Base-by-base conservation (phyloP, 306 rosid genomes). In the Geum urbanum region DNA sequence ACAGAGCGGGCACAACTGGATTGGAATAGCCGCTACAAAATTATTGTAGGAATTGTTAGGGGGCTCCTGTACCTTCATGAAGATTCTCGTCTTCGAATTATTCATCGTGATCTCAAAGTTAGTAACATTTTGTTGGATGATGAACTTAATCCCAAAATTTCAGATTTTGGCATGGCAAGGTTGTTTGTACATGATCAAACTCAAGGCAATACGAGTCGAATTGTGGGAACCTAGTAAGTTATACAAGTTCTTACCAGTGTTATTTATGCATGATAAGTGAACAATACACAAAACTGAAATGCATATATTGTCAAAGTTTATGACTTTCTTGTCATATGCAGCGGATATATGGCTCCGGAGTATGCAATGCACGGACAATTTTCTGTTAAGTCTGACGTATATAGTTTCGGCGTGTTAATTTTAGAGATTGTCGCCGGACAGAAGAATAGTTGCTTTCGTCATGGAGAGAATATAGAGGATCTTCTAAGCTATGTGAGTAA, bases 281-380 rank as follows among this genome's bases (percentile, higher is more conserved):
- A 41, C 8, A 41, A 43, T 43, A 7, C 46, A 43, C 7, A n/a
- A n/a, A 43, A 50, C 10, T 16, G 20, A 50, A 6, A 20, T n/a
- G 55, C 55, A 50, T 50, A 50, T 50, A 27, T 16, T 37, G 46
- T 18, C 19, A 7, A 53, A 53, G 58, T 19, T 53, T 11, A 53
- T 56, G 22, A 37, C 18, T 19, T 13, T 41, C 5, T 15, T 40
- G 3, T 39, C 9, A 0, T 2, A 69, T 72, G 58, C 0, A 89
- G 90, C 18, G 88, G 92, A n/a, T 89, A 85, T 37, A 86, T 84
- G 96, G 80, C 96, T 43, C 92, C 90, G 0, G 91, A 89, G 13
- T 89, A 89, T 43, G 81, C 24, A 8, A 55, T 63, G 45, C 70
- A 70, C 8, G 87, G 90, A 55, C 72, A 78, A 4, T 81, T 76